These are phyloP conservation scores for Solanum peruvianum DNA, from an alignment of 257 asterid genomes.

Conservation along the genomic window DNA sequence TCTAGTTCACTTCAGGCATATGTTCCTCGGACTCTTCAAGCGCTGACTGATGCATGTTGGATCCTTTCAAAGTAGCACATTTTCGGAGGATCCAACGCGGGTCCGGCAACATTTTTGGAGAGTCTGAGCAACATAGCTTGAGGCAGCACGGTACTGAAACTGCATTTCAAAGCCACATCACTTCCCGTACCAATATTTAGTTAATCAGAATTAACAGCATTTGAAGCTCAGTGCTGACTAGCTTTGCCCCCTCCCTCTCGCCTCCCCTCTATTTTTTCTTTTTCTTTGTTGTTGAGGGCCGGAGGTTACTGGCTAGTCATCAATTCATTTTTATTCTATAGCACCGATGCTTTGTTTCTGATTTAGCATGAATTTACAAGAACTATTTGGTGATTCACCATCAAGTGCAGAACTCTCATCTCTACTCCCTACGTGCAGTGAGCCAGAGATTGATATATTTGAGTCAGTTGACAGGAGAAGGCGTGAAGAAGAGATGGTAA, in stretches of 20 bases:
- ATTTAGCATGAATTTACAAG: not conserved
- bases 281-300: not conserved
- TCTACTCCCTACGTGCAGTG: constrained; percentile 29
- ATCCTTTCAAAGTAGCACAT: not conserved
- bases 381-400: not conserved
- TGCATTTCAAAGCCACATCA: not conserved
- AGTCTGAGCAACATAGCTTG: not conserved
- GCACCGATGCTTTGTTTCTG: not conserved
- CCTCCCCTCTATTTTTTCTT: not conserved
- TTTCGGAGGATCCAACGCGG: not conserved
- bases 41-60: not conserved
- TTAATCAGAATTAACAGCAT: not conserved
- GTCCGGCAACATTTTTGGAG: not conserved
- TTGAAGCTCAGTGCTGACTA: not conserved
- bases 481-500: constrained; percentile 76
- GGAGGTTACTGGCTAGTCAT: not conserved
- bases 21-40: not conserved
- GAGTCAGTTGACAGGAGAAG: constrained; percentile 83
- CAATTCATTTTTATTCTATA: not conserved
- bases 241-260: not conserved
- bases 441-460: constrained; percentile 86
- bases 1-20: not conserved
- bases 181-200: not conserved
- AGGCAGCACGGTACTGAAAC: not conserved
- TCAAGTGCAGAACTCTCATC: not conserved